Base-by-base conservation (phyloP, 2,329 filamentous ascomycete genomes). In the Trichoderma polysporum region DNA sequence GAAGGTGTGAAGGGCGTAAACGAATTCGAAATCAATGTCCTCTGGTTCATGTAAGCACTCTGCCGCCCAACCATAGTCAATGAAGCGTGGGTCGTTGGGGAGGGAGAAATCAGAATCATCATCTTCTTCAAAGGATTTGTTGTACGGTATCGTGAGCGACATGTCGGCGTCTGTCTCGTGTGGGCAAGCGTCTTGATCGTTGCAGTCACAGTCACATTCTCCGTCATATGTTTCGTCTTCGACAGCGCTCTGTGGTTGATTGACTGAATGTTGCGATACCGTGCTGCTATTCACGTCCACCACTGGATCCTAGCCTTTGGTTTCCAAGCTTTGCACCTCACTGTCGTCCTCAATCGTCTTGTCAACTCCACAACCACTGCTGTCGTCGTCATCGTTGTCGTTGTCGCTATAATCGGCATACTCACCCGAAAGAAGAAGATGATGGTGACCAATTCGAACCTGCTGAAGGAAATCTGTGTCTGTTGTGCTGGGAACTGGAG, bases 21-120 rank as follows among this genome's bases (percentile, higher is more conserved):
- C 95, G 81, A 98, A 98, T 78, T 98, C 94, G 83, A 99, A 98
- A 85, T 99, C 95, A 80, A 99, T 99, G 76, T 99, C 95, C 87
- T 99, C 95, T 98, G 84, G 79, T 80, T 90, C 85, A 85, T 88
- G 91, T 97, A 93, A 97, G 93, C 90, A 90, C 83, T 91, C 87
- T 81, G 86, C 86, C 78, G 85, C 88, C 90, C 89, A 94, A 68
- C 88, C 90, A 73, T 86, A 88, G 77, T 91, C 88, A 83, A 91
- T 79, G 79, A 87, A 91, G 79, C 84, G 84, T 68, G 84, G 76
- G 75, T 91, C 84, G 77, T 83, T 77, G 79, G 75, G 73, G 69
- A 78, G 83, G 83, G 84, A 78, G 75, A 86, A 83, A 77, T 87
- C 83, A 75, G 83, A 83, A 82, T 90, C 88, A 87, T 90, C 88